Evolutionary conservation across 495 filamentous ascomycete species (phyloP).

Genomic region (Aspergillus funiculosus): DNA sequence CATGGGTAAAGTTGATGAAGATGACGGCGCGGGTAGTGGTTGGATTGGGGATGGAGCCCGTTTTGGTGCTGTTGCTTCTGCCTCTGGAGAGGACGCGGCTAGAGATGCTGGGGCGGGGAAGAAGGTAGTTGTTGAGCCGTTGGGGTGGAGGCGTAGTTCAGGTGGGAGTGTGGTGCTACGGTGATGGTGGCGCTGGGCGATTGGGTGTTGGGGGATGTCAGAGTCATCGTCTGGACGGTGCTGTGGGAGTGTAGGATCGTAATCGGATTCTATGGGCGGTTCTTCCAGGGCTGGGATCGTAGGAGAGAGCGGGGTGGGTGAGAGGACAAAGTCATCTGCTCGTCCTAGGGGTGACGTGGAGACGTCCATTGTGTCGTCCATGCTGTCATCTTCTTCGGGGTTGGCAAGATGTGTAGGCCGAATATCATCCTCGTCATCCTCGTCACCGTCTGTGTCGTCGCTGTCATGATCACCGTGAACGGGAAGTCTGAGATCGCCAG

Average conservation of each 20-base stretch:
- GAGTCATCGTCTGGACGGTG: conserved; percentile 51
- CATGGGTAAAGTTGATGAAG: conserved; percentile 9
- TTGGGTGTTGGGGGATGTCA: conserved; percentile 1
- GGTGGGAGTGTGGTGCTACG: conserved; percentile 22
- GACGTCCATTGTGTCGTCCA: conserved; percentile 10
- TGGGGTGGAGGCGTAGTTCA: conserved; percentile 31
- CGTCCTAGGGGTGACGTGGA: conserved; percentile 13
- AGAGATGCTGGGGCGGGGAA: conserved; percentile 34
- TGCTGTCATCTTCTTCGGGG: conserved; percentile 15
- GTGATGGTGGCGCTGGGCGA: conserved; percentile 12
- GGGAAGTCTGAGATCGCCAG: conserved; percentile 12
- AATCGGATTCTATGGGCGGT: conserved; percentile 17
- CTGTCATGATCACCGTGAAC: background rate
- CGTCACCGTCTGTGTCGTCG: background rate
- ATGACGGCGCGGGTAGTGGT: conserved; percentile 28
- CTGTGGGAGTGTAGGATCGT: conserved; percentile 68
- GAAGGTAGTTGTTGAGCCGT: conserved; percentile 30
- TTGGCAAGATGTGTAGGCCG: conserved; percentile 25
- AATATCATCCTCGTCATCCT: conserved; percentile 22
- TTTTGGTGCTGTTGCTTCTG: conserved; percentile 37
- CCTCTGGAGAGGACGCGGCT: conserved; percentile 30
- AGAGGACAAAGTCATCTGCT: conserved; percentile 14
- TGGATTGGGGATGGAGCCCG: conserved; percentile 34
- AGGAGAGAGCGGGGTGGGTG: conserved; percentile 16
- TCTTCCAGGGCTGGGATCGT: conserved; percentile 21